These are phyloP conservation scores for Lasiosphaeria ovina DNA, from an alignment of 495 filamentous ascomycete species.

Conservation along the genomic window DNA sequence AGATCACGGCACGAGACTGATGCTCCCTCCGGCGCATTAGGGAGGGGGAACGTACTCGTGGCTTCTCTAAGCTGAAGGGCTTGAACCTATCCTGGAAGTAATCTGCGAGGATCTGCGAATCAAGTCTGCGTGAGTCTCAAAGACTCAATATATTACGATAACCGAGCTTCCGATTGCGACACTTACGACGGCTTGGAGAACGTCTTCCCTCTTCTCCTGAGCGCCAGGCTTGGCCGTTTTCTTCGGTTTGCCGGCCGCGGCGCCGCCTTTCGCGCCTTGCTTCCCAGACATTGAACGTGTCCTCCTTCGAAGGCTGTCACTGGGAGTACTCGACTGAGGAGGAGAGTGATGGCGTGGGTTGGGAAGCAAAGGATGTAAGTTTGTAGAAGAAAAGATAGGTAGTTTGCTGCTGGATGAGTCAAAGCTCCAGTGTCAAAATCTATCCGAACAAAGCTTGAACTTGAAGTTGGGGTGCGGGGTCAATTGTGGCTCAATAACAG, in stretches of 20 bases:
- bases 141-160: background rate
- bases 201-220: conserved; percentile 75
- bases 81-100: conserved; percentile 88
- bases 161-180: conserved; percentile 9
- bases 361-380: no score
- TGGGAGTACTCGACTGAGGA: background rate
- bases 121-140: background rate
- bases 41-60: conserved; percentile 62
- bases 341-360: background rate
- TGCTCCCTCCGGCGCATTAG: background rate
- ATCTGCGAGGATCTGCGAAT: conserved; percentile 73
- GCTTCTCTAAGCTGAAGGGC: conserved; percentile 85
- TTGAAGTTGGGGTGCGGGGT: no score
- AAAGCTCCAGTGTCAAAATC: no score
- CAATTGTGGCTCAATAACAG: no score
- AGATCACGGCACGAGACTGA: conserved; percentile 4
- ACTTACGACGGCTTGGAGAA: conserved; percentile 82
- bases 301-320: no score
- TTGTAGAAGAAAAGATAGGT: no score
- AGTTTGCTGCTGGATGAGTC: no score
- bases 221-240: conserved; percentile 49
- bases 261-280: conserved; percentile 43
- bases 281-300: conserved; percentile 41
- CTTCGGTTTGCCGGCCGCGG: conserved; percentile 51
- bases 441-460: no score